Percentiles rank a stretch among this genome's conserved stretches.
Conservation (phyloP, 768 basidiomycete species). For the Pulveroboletus sp. region DNA sequence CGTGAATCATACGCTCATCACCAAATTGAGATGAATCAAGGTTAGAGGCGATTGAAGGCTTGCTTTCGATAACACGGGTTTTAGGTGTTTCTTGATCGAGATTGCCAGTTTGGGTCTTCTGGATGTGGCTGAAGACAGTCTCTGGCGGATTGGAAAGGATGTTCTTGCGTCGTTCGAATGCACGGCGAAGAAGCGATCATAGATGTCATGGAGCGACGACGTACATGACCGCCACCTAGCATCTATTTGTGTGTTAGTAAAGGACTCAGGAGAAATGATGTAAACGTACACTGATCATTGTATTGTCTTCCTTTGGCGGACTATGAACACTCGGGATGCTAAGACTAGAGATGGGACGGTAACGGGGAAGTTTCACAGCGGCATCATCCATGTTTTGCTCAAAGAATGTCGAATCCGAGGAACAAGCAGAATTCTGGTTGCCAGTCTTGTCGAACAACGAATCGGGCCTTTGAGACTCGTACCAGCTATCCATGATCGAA, state of each 20-base stretch:
- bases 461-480: slow-evolving; percentile 39
- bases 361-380: slow-evolving; percentile 45
- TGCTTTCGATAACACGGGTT: slow-evolving; percentile 49
- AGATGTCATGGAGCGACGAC: slow-evolving; percentile 61
- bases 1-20: slow-evolving; percentile 62
- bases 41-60: slow-evolving; percentile 66
- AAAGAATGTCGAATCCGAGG: too few species aligned
- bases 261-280: too few species aligned
- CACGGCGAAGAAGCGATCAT: slow-evolving; percentile 73
- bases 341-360: slow-evolving; percentile 63
- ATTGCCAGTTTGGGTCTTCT: too few species aligned
- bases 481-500: slow-evolving; percentile 61
- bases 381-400: slow-evolving; percentile 42
- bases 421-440: too few species aligned
- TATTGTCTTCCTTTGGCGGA: slow-evolving; percentile 67
- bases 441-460: slow-evolving; percentile 71
- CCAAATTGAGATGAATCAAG: slow-evolving; percentile 59
- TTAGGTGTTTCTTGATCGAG: too few species aligned
- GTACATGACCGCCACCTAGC: too few species aligned
- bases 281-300: too few species aligned
- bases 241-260: too few species aligned
- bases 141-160: too few species aligned
- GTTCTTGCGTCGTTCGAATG: too few species aligned
- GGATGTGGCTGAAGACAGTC: too few species aligned
- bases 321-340: slow-evolving; percentile 52